Percentiles rank a stretch among this genome's conserved stretches.
Conservation (phyloP, 2,329 filamentous ascomycete species). For the Penicillium sp. region DNA sequence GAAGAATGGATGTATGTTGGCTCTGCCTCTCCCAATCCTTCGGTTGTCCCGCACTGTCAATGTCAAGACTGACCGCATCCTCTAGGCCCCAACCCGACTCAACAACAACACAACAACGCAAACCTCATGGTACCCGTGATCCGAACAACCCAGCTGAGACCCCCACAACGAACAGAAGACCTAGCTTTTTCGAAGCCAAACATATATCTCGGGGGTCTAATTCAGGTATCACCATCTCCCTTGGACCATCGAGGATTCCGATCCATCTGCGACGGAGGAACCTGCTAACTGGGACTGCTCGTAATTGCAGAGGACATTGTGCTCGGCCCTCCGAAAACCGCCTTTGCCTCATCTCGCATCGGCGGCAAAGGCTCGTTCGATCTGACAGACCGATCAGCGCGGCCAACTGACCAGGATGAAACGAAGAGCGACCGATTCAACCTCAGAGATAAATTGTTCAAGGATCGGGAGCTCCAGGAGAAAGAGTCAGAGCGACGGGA, state of each 20-base stretch:
- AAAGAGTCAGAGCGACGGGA: conserved; percentile 42
- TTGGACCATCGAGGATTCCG: not conserved
- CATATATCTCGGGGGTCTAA: conserved; percentile 50
- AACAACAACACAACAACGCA: conserved; percentile 39
- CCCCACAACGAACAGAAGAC: conserved; percentile 32
- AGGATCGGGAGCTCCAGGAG: conserved; percentile 38
- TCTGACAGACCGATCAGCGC: conserved; percentile 44
- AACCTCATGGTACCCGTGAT: conserved; percentile 37
- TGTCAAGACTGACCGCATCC: conserved; percentile 22
- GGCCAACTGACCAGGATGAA: conserved; percentile 55
- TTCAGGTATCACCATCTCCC: conserved; percentile 43
- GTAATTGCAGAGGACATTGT: conserved; percentile 70
- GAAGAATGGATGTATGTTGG: conserved; percentile 87
- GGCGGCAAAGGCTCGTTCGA: conserved; percentile 49
- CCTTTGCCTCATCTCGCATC: conserved; percentile 72
- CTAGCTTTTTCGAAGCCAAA: conserved; percentile 45
- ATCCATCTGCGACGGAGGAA: not conserved
- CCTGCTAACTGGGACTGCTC: conserved; percentile 16
- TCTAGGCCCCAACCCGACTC: conserved; percentile 45
- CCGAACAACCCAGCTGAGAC: conserved; percentile 37
- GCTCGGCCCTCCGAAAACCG: conserved; percentile 78
- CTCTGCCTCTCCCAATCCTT: conserved; percentile 11
- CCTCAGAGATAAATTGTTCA: conserved; percentile 52
- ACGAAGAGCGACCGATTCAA: conserved; percentile 61
- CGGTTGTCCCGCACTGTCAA: conserved; percentile 7